Percentiles rank a stretch among this genome's conserved stretches.
Conservation (phyloP, 2,329 filamentous ascomycete genomes). For the Lomentospora prolificans region DNA sequence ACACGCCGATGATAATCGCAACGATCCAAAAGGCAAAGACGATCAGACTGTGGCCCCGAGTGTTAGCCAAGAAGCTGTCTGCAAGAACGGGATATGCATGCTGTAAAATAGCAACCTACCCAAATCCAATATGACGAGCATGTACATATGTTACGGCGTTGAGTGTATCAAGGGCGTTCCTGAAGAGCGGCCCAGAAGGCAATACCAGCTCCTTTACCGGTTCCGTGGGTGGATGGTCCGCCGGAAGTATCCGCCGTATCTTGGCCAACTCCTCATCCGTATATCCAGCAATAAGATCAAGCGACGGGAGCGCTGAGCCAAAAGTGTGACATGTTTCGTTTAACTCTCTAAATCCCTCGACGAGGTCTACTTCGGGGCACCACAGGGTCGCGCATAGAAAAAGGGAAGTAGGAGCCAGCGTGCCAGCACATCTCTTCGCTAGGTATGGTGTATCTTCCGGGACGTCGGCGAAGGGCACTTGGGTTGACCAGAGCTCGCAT, state of each 20-base stretch:
- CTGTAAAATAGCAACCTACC: no score
- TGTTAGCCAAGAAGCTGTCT: no score
- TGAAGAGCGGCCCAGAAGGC: slow-evolving; percentile 23
- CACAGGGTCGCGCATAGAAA: slow-evolving; percentile 27
- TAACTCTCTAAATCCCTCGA: slow-evolving; percentile 16
- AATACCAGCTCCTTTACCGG: slow-evolving; percentile 22
- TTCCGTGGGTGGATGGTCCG: slow-evolving; percentile 15
- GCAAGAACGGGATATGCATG: no score
- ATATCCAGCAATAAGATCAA: slow-evolving; percentile 24
- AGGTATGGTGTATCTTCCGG: neutral
- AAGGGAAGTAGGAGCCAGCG: slow-evolving; percentile 27
- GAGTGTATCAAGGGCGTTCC: slow-evolving; percentile 28
- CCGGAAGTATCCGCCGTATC: slow-evolving; percentile 19
- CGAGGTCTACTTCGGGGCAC: slow-evolving; percentile 20
- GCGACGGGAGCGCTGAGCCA: slow-evolving; percentile 20
- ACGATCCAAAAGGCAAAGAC: slow-evolving; percentile 31
- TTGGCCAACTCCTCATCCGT: slow-evolving; percentile 21
- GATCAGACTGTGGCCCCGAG: slow-evolving; percentile 21
- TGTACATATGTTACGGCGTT: slow-evolving; percentile 9
- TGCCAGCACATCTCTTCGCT: neutral
- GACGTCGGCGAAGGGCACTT: slow-evolving; percentile 1
- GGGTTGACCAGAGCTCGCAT: slow-evolving; percentile 6
- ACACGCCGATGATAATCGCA: slow-evolving; percentile 26
- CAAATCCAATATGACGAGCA: neutral
- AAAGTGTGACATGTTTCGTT: slow-evolving; percentile 24